Base-by-base conservation (phyloP, 352 stramenopile species). In the Globisporangium nunn region DNA sequence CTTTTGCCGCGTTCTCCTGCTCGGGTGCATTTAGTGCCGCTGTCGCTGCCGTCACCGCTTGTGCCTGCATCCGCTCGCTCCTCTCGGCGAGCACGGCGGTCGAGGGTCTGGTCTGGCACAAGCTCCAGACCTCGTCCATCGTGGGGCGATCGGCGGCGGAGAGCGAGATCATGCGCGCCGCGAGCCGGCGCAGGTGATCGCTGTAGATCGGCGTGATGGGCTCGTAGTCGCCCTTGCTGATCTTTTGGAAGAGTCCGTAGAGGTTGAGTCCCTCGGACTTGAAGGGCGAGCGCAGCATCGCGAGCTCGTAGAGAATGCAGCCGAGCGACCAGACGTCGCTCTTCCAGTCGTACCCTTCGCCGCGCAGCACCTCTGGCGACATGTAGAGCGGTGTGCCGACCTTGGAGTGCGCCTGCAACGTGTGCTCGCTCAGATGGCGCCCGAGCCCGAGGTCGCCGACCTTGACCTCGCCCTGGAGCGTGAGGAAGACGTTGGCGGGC, bases 311-410 rank as follows among this genome's bases (percentile, higher is more conserved):
- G 31, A 98, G 74, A 50, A 98, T 90, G 61, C 95, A 98, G 3
- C 95, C 95, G 40, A 98, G 76, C 35, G 74, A 93, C 95, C 95
- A 98, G 3, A 98, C 86, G 64, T 98, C 95, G 56, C 82, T 96
- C 64, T 97, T 98, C 86, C 86, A 97, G 61, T 97, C 90, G 66
- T 98, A 98, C 28, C 88, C 86, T 52, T 96, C 82, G 15, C 94
- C 93, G 2, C 87, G 80, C 18, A 98, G 75, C 39, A 98, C 89
- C 55, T 98, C 94, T 0, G 94, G 93, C 8, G 89, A 96, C 88
- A 98, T 98, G 64, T 98, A 98, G 23, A 98, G 70, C 41, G 93
- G 93, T 28, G 92, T 98, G 2, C 93, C 93, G 15, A 98, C 92
- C 58, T 97, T 96, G 11, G 85, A 95, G 47, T 92, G 85, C 14